Percentiles rank a stretch among this genome's conserved stretches.
phyloP scores from a whole-genome alignment of 2,329 filamentous ascomycete species.

The Alternaria arborescens region DNA sequence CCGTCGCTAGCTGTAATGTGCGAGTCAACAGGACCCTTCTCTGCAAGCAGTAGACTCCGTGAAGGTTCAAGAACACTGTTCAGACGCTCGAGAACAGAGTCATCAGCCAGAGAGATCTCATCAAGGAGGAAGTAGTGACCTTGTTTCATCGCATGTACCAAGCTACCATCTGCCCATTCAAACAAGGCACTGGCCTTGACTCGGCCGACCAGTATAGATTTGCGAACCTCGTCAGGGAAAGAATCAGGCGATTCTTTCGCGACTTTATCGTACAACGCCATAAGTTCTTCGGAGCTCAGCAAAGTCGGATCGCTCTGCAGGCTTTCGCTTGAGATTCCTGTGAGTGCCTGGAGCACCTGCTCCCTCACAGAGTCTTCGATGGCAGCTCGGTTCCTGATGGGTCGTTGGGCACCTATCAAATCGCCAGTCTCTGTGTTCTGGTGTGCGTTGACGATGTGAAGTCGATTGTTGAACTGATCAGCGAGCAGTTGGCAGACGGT shows the following conservation, averaged over 20 bases:
- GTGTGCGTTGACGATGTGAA: slow-evolving; percentile 95
- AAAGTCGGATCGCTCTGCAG: slow-evolving; percentile 18
- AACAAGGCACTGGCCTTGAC: slow-evolving; percentile 84
- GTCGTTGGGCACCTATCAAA: slow-evolving; percentile 92
- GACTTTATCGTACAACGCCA: slow-evolving; percentile 67
- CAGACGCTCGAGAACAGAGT: slow-evolving; percentile 93
- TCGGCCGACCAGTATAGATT: slow-evolving; percentile 57
- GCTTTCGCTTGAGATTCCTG: slow-evolving; percentile 10
- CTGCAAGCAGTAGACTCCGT: slow-evolving; percentile 85
- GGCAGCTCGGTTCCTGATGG: slow-evolving; percentile 82
- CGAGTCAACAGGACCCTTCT: slow-evolving; percentile 88
- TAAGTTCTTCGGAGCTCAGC: slow-evolving; percentile 56
- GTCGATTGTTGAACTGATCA: slow-evolving; percentile 75
- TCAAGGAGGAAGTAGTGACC: slow-evolving; percentile 94
- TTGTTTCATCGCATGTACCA: slow-evolving; percentile 91
- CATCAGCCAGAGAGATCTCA: slow-evolving; percentile 96
- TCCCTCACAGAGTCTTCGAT: slow-evolving; percentile 71
- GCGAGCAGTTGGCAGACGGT: slow-evolving; percentile 94
- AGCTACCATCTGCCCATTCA: slow-evolving; percentile 93
- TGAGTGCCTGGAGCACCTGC: slow-evolving; percentile 63
- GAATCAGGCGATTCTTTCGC: slow-evolving; percentile 53
- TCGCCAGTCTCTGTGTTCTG: slow-evolving; percentile 98
- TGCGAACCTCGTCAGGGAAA: slow-evolving; percentile 56
- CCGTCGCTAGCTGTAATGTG: slow-evolving; percentile 77
- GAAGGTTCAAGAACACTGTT: slow-evolving; percentile 96